These are phyloP conservation scores for Porodaedalea pini DNA, from an alignment of 1,284 basidiomycete genomes.

Conservation along the genomic window DNA sequence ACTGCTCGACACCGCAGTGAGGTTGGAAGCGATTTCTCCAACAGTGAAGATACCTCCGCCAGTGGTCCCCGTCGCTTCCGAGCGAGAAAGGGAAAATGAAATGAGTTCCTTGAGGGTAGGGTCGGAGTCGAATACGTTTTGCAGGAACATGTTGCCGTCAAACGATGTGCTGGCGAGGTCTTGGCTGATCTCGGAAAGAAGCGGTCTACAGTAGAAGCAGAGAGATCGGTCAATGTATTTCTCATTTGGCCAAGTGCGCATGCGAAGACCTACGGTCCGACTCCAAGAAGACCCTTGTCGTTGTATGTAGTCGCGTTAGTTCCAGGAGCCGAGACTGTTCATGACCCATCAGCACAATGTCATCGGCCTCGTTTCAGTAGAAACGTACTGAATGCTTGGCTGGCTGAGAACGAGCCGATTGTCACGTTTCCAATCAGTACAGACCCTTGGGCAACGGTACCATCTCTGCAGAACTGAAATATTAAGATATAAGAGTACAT, in stretches of 20 bases:
- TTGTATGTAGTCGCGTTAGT: conserved; percentile 6
- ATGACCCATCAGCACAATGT: neutral
- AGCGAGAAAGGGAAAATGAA: conserved; percentile 5
- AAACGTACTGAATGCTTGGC: conserved; percentile 12
- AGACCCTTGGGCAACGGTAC: neutral
- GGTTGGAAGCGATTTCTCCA: conserved; percentile 10
- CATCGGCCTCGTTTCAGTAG: too few species aligned
- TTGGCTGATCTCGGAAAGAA: neutral
- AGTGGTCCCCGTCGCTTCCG: conserved; percentile 8
- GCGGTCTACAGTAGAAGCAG: neutral
- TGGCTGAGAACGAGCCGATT: neutral
- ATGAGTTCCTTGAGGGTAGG: neutral
- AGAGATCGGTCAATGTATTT: neutral
- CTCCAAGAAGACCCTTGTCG: conserved; percentile 15
- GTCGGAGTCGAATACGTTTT: conserved; percentile 9
- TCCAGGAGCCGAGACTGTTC: conserved; percentile 14
- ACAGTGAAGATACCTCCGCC: conserved; percentile 11
- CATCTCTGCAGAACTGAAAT: neutral
- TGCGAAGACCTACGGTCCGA: conserved; percentile 9
- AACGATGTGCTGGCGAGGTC: neutral
- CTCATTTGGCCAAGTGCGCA: neutral
- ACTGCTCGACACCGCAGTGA: conserved; percentile 1
- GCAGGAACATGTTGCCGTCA: conserved; percentile 4
- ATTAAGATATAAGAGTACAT: neutral
- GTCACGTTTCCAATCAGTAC: conserved; percentile 13